phyloP scores from a whole-genome alignment of 164 flowering plant species.

The Vitis cinerea region DNA sequence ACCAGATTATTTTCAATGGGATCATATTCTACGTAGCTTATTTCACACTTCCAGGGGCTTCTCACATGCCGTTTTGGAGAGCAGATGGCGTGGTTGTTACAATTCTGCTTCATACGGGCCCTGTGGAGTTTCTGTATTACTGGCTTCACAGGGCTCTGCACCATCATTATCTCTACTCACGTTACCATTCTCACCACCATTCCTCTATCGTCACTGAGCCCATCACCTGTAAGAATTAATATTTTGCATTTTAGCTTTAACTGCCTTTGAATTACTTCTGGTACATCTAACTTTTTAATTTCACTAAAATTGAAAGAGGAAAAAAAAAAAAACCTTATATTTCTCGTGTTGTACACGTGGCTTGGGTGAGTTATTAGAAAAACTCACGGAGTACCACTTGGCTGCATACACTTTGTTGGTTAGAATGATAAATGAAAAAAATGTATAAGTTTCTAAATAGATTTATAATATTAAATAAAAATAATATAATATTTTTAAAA shows the following conservation, averaged over 20 bases:
- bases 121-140: slow-evolving; percentile 42
- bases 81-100: slow-evolving; percentile 27
- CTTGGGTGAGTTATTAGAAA: no score
- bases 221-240: slow-evolving; percentile 30
- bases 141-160: slow-evolving; percentile 50
- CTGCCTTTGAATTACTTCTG: no score
- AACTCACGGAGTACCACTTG: no score
- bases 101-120: slow-evolving; percentile 28
- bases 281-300: neutral
- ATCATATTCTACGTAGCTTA: slow-evolving; percentile 15
- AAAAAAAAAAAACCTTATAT: no score
- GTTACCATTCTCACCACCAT: slow-evolving; percentile 49
- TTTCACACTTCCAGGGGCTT: neutral
- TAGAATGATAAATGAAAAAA: no score
- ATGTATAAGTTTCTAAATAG: no score
- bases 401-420: no score
- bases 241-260: neutral
- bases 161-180: slow-evolving; percentile 43
- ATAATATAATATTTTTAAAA: no score
- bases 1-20: slow-evolving; percentile 36
- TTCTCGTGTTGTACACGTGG: no score
- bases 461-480: no score
- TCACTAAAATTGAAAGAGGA: neutral
- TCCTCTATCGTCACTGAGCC: slow-evolving; percentile 48
- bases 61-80: slow-evolving; percentile 27